A percentile compares a stretch with the other conserved stretches of the same genome.
Evolutionary conservation across 345 rosid genomes (phyloP).

Genomic region (Noccaea caerulescens): DNA sequence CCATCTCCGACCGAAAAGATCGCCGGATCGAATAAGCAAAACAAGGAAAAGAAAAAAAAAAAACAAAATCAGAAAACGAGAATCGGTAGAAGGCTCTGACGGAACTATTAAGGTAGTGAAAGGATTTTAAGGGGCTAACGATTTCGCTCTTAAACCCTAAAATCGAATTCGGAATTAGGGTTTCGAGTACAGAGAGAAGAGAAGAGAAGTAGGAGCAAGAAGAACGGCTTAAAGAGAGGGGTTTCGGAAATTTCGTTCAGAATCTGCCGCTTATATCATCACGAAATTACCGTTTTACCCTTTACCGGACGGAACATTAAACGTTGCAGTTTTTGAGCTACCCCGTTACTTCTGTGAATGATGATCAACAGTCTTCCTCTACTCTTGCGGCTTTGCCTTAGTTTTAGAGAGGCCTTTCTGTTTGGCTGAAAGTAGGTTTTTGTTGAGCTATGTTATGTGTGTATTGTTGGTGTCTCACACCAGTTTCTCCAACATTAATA

Average conservation of each 20-base stretch:
- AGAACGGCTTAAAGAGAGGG: constrained; percentile 45
- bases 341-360: no score
- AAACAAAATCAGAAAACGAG: not conserved
- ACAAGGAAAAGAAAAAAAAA: not conserved
- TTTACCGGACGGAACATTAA: no score
- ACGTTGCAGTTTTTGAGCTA: no score
- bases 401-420: no score
- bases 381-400: no score
- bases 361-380: no score
- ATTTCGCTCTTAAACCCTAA: constrained; percentile 31
- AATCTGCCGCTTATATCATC: not conserved
- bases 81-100: not conserved
- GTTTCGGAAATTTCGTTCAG: constrained; percentile 21
- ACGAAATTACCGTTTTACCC: not conserved
- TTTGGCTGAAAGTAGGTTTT: no score
- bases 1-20: constrained; percentile 48
- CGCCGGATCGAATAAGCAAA: not conserved
- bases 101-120: not conserved
- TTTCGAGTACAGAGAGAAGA: constrained; percentile 38
- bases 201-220: constrained; percentile 11
- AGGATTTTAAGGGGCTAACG: not conserved
- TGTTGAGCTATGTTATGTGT: no score
- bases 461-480: no score
- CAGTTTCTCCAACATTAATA: no score
- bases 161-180: constrained; percentile 45